Base-by-base conservation (phyloP, 805 yeast genomes). In the Kuraishia floccosa region DNA sequence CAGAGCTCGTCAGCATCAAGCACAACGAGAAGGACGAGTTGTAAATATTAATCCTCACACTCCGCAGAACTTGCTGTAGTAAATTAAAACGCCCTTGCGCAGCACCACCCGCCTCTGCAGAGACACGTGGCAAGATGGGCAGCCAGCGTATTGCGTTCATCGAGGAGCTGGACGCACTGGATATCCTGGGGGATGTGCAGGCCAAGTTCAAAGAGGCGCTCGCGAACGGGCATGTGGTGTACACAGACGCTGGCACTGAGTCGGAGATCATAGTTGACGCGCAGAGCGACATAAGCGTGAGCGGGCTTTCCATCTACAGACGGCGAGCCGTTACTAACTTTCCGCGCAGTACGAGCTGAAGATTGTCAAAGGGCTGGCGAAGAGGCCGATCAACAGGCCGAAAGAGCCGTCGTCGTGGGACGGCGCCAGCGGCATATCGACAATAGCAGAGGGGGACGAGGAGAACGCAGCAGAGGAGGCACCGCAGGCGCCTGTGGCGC, bases 1-100 rank as follows among this genome's bases (percentile, higher is more conserved):
- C 82, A 30, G 85, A 80, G 50, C 59, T 81, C 43, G 72, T 78
- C 26, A 69, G 58, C 18, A 69, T 78, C 40, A 56, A 53, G 18
- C 23, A 16, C 12, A 13, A 4, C 6, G 27, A 4, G 16, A 30
- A 23, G 24, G 31, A 30, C 17, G 31, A 30, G 17, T 12, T 30
- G 19, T 30, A 15, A 19, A 19, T 25, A n/a, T n/a, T n/a, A n/a
- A n/a, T n/a, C n/a, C n/a, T n/a, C n/a, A n/a, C n/a, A n/a, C n/a
- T n/a, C n/a, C n/a, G n/a, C n/a, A n/a, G n/a, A n/a, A n/a, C n/a
- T n/a, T n/a, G n/a, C n/a, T n/a, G n/a, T n/a, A n/a, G n/a, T n/a
- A n/a, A n/a, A n/a, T n/a, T n/a, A n/a, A n/a, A n/a, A n/a, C n/a
- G n/a, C n/a, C n/a, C n/a, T n/a, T n/a, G n/a, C n/a, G n/a, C n/a